phyloP scores from a whole-genome alignment of 1,139 yeast genomes.

The Hemisphaericaspora lyxosophila region DNA sequence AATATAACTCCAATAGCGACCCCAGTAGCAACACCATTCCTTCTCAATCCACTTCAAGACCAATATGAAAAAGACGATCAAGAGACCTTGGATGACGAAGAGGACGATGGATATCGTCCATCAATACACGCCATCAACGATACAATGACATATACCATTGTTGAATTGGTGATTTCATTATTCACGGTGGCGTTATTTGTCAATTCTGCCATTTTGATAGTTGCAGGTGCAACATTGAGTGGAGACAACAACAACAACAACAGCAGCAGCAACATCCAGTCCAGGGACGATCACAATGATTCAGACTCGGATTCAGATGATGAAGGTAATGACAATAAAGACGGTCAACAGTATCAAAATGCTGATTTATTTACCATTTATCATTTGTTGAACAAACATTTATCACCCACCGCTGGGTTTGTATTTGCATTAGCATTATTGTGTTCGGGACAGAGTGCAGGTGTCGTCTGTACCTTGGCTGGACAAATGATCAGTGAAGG shows the following conservation, averaged over 20 bases:
- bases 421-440: constrained; percentile 89
- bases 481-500: constrained; percentile 98
- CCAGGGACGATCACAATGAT: constrained; percentile 43
- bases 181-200: constrained; percentile 79
- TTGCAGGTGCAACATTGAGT: constrained; percentile 69
- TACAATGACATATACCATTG: constrained; percentile 64
- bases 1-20: constrained; percentile 14
- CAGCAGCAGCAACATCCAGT: constrained; percentile 7
- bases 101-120: constrained; percentile 54
- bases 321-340: constrained; percentile 48
- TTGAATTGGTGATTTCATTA: constrained; percentile 63
- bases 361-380: constrained; percentile 90
- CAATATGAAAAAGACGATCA: constrained; percentile 26
- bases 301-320: constrained; percentile 46
- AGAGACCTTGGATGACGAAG: constrained; percentile 24
- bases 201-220: constrained; percentile 73
- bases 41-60: constrained; percentile 2
- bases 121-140: constrained; percentile 65
- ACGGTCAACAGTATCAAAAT: constrained; percentile 20
- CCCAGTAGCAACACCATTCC: constrained; percentile 4
- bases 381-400: constrained; percentile 64
- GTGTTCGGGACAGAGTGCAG: constrained; percentile 97
- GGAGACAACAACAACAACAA: constrained; percentile 11
- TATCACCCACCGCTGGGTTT: constrained; percentile 90
- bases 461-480: constrained; percentile 95